Evolutionary conservation across 1,139 yeast genomes (phyloP), one percentile per base, ranked within the genome.

Genomic region (Candida anutae): DNA sequence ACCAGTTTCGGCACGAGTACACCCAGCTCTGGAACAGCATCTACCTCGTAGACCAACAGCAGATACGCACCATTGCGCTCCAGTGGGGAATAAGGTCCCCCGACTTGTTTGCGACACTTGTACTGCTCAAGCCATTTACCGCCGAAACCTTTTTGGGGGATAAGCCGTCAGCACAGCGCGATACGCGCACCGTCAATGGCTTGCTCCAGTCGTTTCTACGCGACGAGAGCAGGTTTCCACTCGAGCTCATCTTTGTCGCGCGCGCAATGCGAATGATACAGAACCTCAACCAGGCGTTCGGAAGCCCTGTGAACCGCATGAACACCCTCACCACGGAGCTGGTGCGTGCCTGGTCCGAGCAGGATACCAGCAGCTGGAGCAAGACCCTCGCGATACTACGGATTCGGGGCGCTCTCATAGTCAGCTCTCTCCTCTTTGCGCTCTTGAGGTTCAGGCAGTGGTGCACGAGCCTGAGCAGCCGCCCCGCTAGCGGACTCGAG

Each of bases 231-330:
- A 71, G 69, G 46, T 74, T 82, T 46, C 94, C 94, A 1, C 53
- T 74, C 33, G 78, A 75, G 31, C 50, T 82, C 28, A 61, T 78
- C 18, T 79, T 82, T 41, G 52, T 82, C 10, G 74, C 82, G 28
- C 58, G 90, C 42, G 67, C 84, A 8, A 77, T 78, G 79, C 58
- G 88, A 33, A 79, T 81, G 60, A 68, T 82, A 30, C 90, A 80
- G 48, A 77, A 76, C 21, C 53, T 78, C 40, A 82, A 82, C 46
- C 74, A 72, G 38, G 58, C 57, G 29, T 72, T 73, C 48, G 85
- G 81, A 3, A 73, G 84, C 13, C 90, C 90, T 0, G 80, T 80
- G 12, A 82, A 82, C 46, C 59, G 93, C 31, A 56, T 82, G 39
- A 75, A 76, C 35, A 46, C 77, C 24, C 58, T 82, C 35, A 82